A percentile compares a stretch with the other conserved stretches of the same genome.
Conservation (phyloP, 805 yeast species). For the Diddensiella santjacobensis region DNA sequence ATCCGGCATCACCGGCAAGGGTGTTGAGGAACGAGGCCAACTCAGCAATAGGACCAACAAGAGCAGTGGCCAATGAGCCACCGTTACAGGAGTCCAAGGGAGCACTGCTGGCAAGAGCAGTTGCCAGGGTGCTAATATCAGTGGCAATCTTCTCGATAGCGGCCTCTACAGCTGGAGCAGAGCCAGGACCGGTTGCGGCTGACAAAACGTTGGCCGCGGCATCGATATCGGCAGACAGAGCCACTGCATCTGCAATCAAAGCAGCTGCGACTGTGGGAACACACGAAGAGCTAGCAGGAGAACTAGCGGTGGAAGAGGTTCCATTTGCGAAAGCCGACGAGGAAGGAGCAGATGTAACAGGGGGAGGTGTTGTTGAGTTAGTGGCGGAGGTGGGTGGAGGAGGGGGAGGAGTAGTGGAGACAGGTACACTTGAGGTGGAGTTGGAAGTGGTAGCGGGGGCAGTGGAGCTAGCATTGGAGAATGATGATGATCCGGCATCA, state of each 20-base stretch:
- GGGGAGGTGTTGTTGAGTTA: neutral
- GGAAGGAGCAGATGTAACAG: neutral
- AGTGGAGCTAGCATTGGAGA: neutral
- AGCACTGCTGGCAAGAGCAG: neutral
- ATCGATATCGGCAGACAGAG: neutral
- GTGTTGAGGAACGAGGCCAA: neutral
- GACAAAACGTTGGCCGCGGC: slow-evolving; percentile 1
- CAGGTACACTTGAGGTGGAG: neutral
- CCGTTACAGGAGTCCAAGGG: slow-evolving; percentile 1
- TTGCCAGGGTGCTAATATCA: neutral
- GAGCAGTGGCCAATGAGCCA: neutral
- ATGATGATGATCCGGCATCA: neutral
- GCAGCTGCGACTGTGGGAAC: slow-evolving; percentile 4
- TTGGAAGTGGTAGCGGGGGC: neutral
- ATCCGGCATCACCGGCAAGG: slow-evolving; percentile 1
- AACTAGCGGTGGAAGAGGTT: neutral
- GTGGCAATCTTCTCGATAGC: slow-evolving; percentile 1
- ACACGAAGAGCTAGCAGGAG: slow-evolving; percentile 1
- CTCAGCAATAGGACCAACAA: neutral
- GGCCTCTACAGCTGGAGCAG: neutral
- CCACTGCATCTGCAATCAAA: neutral
- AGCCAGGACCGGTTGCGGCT: neutral
- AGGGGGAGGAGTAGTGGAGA: neutral
- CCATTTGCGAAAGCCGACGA: neutral
- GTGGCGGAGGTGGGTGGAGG: neutral